A percentile compares a stretch with the other conserved stretches of the same genome.
Evolutionary conservation across 306 rosid species (phyloP).

Genomic region (Medicago ruthenica): DNA sequence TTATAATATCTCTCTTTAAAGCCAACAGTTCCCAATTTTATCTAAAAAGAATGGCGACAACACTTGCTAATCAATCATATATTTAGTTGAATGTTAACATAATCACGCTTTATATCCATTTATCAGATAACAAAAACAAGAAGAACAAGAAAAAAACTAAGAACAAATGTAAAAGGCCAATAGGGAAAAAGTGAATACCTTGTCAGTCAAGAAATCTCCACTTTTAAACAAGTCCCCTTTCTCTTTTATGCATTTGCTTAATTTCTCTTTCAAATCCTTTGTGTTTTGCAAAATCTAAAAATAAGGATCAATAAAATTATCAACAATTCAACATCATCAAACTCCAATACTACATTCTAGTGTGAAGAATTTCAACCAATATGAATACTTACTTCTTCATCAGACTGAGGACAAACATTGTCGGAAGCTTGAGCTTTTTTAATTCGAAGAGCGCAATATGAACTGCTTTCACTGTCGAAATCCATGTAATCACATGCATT

Average conservation of each 20-base stretch:
- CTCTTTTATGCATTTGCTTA: conserved; percentile 20
- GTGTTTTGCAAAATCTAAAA: conserved; percentile 58
- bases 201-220: conserved; percentile 35
- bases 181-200: conserved; percentile 5
- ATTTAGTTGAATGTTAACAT: neutral
- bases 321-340: neutral
- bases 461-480: neutral
- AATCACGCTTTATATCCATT: neutral
- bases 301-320: neutral
- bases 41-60: conserved; percentile 41
- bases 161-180: neutral
- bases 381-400: conserved; percentile 4
- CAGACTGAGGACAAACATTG: neutral
- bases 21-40: conserved; percentile 46
- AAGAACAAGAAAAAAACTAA: neutral
- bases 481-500: neutral
- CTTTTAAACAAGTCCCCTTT: conserved; percentile 48
- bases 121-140: neutral
- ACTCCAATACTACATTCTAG: neutral
- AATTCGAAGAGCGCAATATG: conserved; percentile 20
- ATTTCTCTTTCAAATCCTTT: conserved; percentile 42
- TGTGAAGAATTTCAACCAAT: neutral
- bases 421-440: neutral
- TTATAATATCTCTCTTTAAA: conserved; percentile 62
- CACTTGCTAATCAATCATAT: neutral